Base-by-base conservation (phyloP, 345 rosid species). In the Bruguiera parviflora region DNA sequence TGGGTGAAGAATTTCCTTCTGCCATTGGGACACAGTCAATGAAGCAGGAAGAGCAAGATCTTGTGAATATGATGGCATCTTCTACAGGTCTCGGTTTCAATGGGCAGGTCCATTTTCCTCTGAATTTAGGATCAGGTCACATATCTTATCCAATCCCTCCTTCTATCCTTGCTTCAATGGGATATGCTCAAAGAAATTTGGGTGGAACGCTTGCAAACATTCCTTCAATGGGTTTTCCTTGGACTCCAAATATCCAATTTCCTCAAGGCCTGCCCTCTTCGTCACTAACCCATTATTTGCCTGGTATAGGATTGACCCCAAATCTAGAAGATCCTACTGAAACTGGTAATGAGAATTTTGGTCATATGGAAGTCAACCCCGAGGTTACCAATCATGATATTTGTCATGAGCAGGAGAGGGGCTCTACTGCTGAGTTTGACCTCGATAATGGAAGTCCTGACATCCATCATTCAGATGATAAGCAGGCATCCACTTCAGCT, bases 11-110 rank as follows among this genome's bases (percentile, higher is more conserved):
- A 31, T 11, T 2, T 37, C 64, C 19, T 47, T 35, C 69, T 63
- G n/a, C 28, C 37, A 25, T 33, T 13, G 79, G 62, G 63, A 66
- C 64, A 55, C 8, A 15, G 61, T 53, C 27, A 43, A 55, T 64
- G 76, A 43, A 49, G 63, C 79, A 76, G 57, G 72, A 66, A 61
- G 72, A 65, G 37, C 74, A 70, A 35, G 67, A 70, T 60, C 58
- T 53, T 25, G 63, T 70, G 32, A 66, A 60, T 61, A 37, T 67
- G 57, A 61, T 65, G 71, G 67, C 66, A 24, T 51, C 64, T 53
- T 70, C 53, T 33, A 53, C 66, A 18, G 22, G 68, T 22, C 56
- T 15, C 33, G 53, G 63, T 63, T 67, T 71, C 33, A 63, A 33
- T 28, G 69, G 71, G 6, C 69, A 67, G 37, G 55, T 28, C 49